Base-by-base conservation (phyloP, 1,284 basidiomycete genomes). In the Phellopilus nigrolimitatus region DNA sequence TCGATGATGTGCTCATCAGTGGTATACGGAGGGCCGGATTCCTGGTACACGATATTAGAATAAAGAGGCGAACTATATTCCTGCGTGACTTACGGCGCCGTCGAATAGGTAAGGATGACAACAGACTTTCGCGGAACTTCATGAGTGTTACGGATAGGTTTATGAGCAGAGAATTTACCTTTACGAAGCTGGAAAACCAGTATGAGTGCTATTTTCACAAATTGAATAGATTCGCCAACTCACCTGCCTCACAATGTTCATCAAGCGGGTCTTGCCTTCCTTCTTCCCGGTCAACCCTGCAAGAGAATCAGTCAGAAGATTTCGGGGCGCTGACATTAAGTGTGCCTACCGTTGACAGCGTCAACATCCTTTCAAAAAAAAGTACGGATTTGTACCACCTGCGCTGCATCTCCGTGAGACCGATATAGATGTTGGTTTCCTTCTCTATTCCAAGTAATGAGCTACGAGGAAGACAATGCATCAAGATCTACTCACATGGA, bases 171-270 rank as follows among this genome's bases (percentile, higher is more conserved):
- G 15, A 5, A 2, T 39, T 36, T 46, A 61, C 62, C 62, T 74
- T 91, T 90, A 38, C 86, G 82, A 34, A 90, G 76, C 78, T 80
- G 60, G 4, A 51, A 8, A 36, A 53, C 49, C 40, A 46, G n/a
- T 24, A 12, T 34, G 17, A 27, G 43, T 41, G 24, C 38, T 45
- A 17, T 15, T 13, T 17, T 34, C n/a, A 15, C n/a, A 17, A 25
- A 12, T 13, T 5, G 27, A 4, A 49, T 22, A 8, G 12, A 5
- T 25, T n/a, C 2, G 15, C 4, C 27, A 17, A 31, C 80, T 56
- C 50, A 92, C 78, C 76, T 99, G 97, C 97, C 99, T 99, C 57
- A 99, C 97, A 74, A 99, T 97, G 70, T 99, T 99, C 82, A 99
- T 91, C 47, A 99, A 70, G 25, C 95, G 76, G 2, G 95, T 98